A percentile compares a stretch with the other conserved stretches of the same genome.
Evolutionary conservation across 768 basidiomycete species (phyloP).

Genomic region (Mycena filopes): DNA sequence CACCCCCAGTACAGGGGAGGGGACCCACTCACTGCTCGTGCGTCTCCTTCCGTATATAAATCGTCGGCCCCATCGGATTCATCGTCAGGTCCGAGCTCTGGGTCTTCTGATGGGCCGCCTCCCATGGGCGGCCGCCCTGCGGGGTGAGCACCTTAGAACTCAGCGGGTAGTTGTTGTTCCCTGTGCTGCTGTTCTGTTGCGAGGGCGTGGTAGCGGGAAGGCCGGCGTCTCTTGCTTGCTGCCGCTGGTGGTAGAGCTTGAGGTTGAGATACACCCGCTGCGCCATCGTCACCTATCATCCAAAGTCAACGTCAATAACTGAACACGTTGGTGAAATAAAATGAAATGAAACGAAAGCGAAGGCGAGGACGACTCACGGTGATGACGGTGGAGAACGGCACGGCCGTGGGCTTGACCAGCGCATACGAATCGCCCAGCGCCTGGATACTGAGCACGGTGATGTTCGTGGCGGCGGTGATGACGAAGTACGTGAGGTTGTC

Average conservation of each 20-base stretch:
- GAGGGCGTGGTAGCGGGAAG: background rate
- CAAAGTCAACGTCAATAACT: too few relatives aligned
- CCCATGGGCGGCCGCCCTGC: background rate
- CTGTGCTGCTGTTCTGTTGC: background rate
- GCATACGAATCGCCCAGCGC: slow-evolving; percentile 39
- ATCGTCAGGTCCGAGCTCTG: background rate
- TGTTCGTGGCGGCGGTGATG: slow-evolving; percentile 40
- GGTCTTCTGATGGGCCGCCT: background rate
- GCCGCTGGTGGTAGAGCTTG: slow-evolving; percentile 28
- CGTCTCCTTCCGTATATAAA: background rate
- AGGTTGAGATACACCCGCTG: slow-evolving; percentile 47
- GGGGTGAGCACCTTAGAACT: background rate
- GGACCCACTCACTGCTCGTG: background rate
- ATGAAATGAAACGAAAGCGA: too few relatives aligned
- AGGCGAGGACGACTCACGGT: too few relatives aligned
- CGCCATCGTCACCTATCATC: slow-evolving; percentile 41
- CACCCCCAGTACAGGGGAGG: too few relatives aligned
- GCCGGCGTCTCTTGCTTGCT: background rate
- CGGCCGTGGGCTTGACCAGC: slow-evolving; percentile 41
- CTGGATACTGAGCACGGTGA: slow-evolving; percentile 41
- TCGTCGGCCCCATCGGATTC: slow-evolving; percentile 1
- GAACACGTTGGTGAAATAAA: background rate
- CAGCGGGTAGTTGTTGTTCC: background rate
- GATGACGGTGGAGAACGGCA: slow-evolving; percentile 43
- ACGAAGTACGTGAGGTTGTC: slow-evolving; percentile 44